Conservation (phyloP, 352 stramenopile genomes). For the Globisporangium recalcitrans region DNA sequence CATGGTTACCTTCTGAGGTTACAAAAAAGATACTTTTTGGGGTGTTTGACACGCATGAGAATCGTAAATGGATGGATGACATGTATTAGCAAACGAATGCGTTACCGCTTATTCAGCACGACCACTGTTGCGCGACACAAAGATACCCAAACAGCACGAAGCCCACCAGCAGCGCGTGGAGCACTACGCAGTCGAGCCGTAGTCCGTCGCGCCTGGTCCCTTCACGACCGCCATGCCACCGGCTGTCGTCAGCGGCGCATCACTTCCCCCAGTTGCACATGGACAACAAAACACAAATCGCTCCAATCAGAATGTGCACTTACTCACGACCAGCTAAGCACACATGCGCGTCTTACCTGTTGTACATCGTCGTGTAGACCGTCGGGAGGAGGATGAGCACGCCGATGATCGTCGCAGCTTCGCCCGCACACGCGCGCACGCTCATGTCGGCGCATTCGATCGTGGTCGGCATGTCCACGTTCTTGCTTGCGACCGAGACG, state of each 20-base stretch:
- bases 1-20: background rate
- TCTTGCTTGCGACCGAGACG: constrained; percentile 50
- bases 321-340: background rate
- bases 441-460: constrained; percentile 45
- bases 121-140: background rate
- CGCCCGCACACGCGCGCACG: constrained; percentile 54
- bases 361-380: constrained; percentile 44
- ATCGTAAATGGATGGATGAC: background rate
- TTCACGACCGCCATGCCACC: constrained; percentile 23
- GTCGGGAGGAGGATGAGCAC: constrained; percentile 49
- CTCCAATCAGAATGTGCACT: background rate
- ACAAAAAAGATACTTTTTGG: background rate
- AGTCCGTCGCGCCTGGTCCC: constrained; percentile 9
- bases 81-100: too few relatives aligned
- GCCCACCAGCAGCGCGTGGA: background rate
- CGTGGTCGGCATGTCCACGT: constrained; percentile 36
- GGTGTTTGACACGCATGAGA: background rate
- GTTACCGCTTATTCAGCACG: background rate
- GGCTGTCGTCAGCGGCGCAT: constrained; percentile 4
- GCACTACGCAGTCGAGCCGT: constrained; percentile 16
- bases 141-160: background rate
- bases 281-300: constrained; percentile 1
- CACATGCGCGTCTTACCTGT: constrained; percentile 35
- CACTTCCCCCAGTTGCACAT: constrained; percentile 6
- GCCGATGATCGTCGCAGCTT: constrained; percentile 51